Conservation (phyloP, 768 basidiomycete species). For the Lactifluus piperatus region DNA sequence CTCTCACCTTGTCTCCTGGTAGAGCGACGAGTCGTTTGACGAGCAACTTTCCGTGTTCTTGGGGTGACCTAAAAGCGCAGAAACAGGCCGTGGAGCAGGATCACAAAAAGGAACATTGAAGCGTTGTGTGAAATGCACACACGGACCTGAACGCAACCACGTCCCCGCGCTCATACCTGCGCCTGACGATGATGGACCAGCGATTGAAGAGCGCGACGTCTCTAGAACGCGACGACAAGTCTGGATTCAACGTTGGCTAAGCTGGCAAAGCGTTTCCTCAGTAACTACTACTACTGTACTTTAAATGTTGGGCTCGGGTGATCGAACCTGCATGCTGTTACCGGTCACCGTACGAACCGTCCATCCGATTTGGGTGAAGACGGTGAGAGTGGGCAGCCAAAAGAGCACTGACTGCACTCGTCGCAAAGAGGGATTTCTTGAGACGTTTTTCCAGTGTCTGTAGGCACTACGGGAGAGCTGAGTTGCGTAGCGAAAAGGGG, state of each 20-base stretch:
- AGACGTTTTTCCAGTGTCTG: background rate
- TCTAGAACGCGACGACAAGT: slow-evolving; percentile 8
- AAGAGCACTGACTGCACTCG: background rate
- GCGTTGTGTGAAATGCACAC: no score
- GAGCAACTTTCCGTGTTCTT: slow-evolving; percentile 9
- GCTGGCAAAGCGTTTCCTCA: slow-evolving; percentile 2
- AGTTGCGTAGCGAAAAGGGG: background rate
- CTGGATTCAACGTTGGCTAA: slow-evolving; percentile 20
- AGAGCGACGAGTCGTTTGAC: slow-evolving; percentile 19
- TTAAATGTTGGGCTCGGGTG: background rate
- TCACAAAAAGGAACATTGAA: background rate
- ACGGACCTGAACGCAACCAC: slow-evolving; percentile 17
- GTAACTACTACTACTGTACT: background rate
- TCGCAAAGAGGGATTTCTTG: background rate
- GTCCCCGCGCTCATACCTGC: slow-evolving; percentile 16
- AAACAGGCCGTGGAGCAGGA: no score
- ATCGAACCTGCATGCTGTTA: slow-evolving; percentile 20
- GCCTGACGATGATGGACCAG: slow-evolving; percentile 6
- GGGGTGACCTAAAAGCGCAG: slow-evolving; percentile 15
- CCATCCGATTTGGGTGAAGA: slow-evolving; percentile 15
- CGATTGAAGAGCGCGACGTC: slow-evolving; percentile 18
- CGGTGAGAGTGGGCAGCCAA: slow-evolving; percentile 13
- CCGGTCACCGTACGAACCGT: slow-evolving; percentile 14
- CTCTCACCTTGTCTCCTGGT: slow-evolving; percentile 18
- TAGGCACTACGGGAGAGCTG: background rate